A percentile compares a stretch with the other conserved stretches of the same genome.
These are phyloP conservation scores for Articulospora tetracladia DNA, from an alignment of 495 filamentous ascomycete species.

Conservation along the genomic window DNA sequence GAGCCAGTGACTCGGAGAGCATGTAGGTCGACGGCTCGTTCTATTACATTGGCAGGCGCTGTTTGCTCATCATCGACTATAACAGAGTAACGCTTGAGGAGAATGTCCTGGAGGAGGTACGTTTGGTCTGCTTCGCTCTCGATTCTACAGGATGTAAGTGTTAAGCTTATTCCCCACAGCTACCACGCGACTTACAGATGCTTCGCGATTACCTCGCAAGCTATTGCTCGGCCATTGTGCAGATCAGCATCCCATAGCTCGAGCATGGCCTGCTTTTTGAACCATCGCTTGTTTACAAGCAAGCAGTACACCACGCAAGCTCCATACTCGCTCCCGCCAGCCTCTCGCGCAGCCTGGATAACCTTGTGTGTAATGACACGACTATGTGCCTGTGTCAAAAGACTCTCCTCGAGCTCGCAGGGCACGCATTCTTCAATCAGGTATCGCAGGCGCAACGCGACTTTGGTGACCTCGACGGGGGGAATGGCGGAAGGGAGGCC, in stretches of 20 bases:
- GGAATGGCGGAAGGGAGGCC: constrained; percentile 58
- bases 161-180: constrained; percentile 3
- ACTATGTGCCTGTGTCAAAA: constrained; percentile 75
- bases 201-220: constrained; percentile 97
- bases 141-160: constrained; percentile 50
- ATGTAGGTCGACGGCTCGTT: constrained; percentile 89
- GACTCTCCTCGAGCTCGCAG: constrained; percentile 73
- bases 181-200: constrained; percentile 48
- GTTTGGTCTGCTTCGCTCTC: constrained; percentile 73
- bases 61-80: constrained; percentile 67
- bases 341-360: constrained; percentile 69
- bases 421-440: constrained; percentile 86
- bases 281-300: constrained; percentile 88
- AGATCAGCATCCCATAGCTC: constrained; percentile 93
- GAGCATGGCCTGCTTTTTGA: constrained; percentile 69
- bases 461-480: constrained; percentile 71
- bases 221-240: constrained; percentile 70
- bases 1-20: constrained; percentile 82
- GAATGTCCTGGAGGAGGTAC: constrained; percentile 71
- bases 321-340: constrained; percentile 70
- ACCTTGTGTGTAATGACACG: constrained; percentile 78
- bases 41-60: constrained; percentile 76
- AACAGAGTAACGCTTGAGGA: constrained; percentile 91
- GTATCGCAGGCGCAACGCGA: constrained; percentile 84
- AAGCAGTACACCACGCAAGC: constrained; percentile 76